Evolutionary conservation across 1,139 yeast genomes (phyloP).

Genomic region (Arxiozyma slooffiae): DNA sequence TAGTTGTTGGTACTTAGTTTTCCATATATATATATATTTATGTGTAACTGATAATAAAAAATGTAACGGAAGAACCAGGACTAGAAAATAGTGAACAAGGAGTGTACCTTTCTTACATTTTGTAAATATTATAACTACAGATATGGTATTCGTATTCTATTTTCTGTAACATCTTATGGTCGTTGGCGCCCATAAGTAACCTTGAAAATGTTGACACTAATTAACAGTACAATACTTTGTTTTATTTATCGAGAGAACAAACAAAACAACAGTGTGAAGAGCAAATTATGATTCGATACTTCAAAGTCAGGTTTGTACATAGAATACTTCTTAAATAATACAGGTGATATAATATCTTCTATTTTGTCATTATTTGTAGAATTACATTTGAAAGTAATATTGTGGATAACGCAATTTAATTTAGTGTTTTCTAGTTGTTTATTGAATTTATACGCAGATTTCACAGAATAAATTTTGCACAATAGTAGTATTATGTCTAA

Average conservation of each 20-base stretch:
- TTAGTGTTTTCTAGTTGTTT: not conserved
- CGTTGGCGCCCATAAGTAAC: no score
- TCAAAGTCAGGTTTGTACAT: not conserved
- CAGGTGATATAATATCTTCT: not conserved
- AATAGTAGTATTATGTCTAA: not conserved
- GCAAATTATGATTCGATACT: constrained; percentile 2
- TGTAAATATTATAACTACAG: not conserved
- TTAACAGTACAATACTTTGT: not conserved
- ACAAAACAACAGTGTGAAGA: constrained; percentile 5
- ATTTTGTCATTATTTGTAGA: not conserved
- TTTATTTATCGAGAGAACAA: not conserved
- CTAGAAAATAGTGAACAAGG: not conserved
- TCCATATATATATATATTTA: not conserved
- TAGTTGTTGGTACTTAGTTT: no score
- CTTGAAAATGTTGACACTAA: not conserved
- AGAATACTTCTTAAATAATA: not conserved
- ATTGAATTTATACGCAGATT: not conserved
- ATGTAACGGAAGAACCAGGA: not conserved
- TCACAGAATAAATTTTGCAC: not conserved
- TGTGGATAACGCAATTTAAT: not conserved
- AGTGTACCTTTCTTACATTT: not conserved
- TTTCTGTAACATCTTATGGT: not conserved
- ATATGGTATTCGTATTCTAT: no score
- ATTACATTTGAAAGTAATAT: not conserved
- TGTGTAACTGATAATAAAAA: no score